Conservation (phyloP, 164 flowering plant genomes). For the Cinnamomum chago region DNA sequence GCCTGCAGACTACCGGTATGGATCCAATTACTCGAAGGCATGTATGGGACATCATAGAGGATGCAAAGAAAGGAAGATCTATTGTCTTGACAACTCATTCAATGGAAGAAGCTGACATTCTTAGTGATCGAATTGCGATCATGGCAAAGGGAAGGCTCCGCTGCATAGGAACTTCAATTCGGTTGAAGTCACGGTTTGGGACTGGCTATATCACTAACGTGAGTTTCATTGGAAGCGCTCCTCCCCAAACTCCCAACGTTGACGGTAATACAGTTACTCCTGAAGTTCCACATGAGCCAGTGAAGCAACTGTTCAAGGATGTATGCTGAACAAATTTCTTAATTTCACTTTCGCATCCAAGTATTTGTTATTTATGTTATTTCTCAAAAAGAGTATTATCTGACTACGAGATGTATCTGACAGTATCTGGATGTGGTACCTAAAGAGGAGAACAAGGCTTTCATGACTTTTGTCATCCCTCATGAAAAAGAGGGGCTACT, state of each 20-base stretch:
- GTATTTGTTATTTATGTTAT: not conserved
- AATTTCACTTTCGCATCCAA: not conserved
- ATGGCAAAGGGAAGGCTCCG: conserved; percentile 98
- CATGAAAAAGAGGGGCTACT: conserved; percentile 64
- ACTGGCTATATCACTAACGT: conserved; percentile 78
- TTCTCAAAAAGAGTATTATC: not conserved
- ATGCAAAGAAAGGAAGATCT: conserved; percentile 84
- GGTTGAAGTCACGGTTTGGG: conserved; percentile 89
- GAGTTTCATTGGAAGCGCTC: conserved; percentile 46
- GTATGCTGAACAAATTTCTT: conserved; percentile 33
- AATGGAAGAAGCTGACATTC: conserved; percentile 98
- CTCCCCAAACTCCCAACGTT: conserved; percentile 27
- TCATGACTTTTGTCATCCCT: conserved; percentile 79
- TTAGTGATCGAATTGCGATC: conserved; percentile 91
- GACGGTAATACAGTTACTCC: conserved; percentile 18
- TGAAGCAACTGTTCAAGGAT: conserved; percentile 71
- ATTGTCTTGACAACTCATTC: conserved; percentile 93
- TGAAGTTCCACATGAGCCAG: conserved; percentile 40
- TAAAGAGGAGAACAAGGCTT: conserved; percentile 75
- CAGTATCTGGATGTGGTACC: conserved; percentile 76
- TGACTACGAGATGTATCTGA: conserved; percentile 21
- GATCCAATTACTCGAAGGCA: conserved; percentile 96
- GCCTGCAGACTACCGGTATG: conserved; percentile 96
- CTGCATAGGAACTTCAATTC: conserved; percentile 94
- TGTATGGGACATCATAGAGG: conserved; percentile 96